phyloP scores from a whole-genome alignment of 371 early-diverging fungal species.

The Mucor lusitanicus region DNA sequence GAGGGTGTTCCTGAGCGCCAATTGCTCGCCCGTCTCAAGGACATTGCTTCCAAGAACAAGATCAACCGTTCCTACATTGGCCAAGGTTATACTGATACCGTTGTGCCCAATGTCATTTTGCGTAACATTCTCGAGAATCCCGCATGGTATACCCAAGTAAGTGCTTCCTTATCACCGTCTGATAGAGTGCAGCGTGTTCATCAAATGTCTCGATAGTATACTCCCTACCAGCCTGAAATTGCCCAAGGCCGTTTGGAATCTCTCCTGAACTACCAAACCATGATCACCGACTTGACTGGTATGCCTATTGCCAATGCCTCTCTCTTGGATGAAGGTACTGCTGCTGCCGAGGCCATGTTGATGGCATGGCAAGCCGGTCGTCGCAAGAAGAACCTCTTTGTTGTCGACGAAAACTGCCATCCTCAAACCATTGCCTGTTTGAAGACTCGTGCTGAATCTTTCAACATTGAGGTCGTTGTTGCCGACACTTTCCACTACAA shows the following conservation, averaged over 20 bases:
- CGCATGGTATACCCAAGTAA: conserved; percentile 95
- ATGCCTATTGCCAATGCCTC: conserved; percentile 95
- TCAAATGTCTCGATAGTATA: conserved; percentile 66
- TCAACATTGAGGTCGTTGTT: conserved; percentile 88
- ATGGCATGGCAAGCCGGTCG: conserved; percentile 79
- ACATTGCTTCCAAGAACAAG: conserved; percentile 89
- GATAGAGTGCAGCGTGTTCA: background rate
- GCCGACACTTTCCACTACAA: conserved; percentile 79
- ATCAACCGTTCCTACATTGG: conserved; percentile 90
- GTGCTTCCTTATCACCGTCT: background rate
- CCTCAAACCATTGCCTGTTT: conserved; percentile 95
- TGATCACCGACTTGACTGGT: conserved; percentile 93
- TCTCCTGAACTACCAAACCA: conserved; percentile 94
- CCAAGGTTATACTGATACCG: conserved; percentile 90
- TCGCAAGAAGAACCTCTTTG: conserved; percentile 80
- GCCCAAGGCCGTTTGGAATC: conserved; percentile 97
- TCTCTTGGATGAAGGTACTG: conserved; percentile 96
- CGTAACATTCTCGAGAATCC: conserved; percentile 97
- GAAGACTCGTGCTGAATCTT: conserved; percentile 90
- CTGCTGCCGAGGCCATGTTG: conserved; percentile 97
- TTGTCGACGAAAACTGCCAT: conserved; percentile 90
- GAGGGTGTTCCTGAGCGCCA: conserved; percentile 82
- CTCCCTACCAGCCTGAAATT: conserved; percentile 98
- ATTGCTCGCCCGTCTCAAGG: conserved; percentile 75
- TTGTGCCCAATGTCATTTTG: conserved; percentile 92